Percentiles rank a stretch among this genome's conserved stretches.
Conservation (phyloP, 192 early-diverging fungal genomes). For the Coemansia sp. region DNA sequence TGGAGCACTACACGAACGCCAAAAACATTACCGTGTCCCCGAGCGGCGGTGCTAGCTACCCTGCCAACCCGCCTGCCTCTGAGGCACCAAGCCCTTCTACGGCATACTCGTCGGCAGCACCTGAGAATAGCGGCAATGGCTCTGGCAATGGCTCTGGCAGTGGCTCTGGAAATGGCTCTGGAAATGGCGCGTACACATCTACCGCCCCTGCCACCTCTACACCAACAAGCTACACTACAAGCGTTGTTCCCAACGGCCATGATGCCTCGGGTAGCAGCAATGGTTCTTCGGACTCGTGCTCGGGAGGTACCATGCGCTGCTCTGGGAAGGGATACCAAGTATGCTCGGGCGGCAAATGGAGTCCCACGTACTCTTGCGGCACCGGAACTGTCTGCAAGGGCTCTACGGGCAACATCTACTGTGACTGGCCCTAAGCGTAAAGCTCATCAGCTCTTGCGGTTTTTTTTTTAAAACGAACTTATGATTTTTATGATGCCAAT, state of each 20-base stretch:
- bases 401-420: background rate
- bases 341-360: background rate
- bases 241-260: too few relatives aligned
- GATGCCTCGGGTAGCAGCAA: background rate
- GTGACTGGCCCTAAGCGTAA: background rate
- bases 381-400: background rate
- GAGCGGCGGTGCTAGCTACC: background rate
- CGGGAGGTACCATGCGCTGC: background rate
- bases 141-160: background rate
- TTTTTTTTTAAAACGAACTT: too few relatives aligned
- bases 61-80: background rate
- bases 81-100: background rate
- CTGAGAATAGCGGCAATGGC: background rate
- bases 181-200: too few relatives aligned
- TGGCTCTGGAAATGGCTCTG: background rate
- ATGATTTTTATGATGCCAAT: too few relatives aligned
- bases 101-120: background rate
- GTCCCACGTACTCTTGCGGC: background rate
- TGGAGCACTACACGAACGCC: background rate
- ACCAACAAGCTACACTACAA: too few relatives aligned
- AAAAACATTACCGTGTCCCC: background rate
- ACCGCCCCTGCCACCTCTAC: too few relatives aligned
- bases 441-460: too few relatives aligned
- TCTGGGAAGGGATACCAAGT: background rate
- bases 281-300: background rate